These are phyloP conservation scores for Geosiphon pyriformis DNA, from an alignment of 192 early-diverging fungal species.

Conservation along the genomic window DNA sequence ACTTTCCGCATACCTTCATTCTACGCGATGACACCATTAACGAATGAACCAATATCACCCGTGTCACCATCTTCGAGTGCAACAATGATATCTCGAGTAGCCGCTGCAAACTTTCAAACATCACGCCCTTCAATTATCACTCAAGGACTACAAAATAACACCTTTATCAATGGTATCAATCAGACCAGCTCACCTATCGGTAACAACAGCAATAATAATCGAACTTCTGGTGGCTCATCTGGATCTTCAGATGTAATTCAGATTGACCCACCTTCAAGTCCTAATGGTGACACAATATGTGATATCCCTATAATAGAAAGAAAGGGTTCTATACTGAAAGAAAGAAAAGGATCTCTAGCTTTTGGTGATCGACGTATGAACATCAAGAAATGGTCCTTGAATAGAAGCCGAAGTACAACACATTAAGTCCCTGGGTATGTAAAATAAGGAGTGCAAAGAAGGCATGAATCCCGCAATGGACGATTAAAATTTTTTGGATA, in stretches of 20 bases:
- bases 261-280: background rate
- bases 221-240: background rate
- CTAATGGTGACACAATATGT: constrained; percentile 15
- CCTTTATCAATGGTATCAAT: background rate
- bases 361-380: constrained; percentile 15
- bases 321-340: constrained; percentile 5
- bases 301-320: constrained; percentile 16
- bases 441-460: too few species aligned
- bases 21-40: constrained; percentile 2
- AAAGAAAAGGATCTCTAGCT: constrained; percentile 6
- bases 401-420: constrained; percentile 18
- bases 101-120: constrained; percentile 6
- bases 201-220: background rate
- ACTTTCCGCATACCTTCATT: constrained; percentile 3
- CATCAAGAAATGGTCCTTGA: constrained; percentile 10
- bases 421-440: too few species aligned
- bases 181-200: background rate
- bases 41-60: constrained; percentile 4
- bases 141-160: background rate
- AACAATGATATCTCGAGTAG: constrained; percentile 17
- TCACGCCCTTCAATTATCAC: background rate
- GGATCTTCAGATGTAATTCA: background rate
- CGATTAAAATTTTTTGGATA: too few species aligned
- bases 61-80: constrained; percentile 1
- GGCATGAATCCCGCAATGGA: too few species aligned